These are phyloP conservation scores for Podospora anserina DNA, from an alignment of 495 filamentous ascomycete species.

Conservation along the genomic window DNA sequence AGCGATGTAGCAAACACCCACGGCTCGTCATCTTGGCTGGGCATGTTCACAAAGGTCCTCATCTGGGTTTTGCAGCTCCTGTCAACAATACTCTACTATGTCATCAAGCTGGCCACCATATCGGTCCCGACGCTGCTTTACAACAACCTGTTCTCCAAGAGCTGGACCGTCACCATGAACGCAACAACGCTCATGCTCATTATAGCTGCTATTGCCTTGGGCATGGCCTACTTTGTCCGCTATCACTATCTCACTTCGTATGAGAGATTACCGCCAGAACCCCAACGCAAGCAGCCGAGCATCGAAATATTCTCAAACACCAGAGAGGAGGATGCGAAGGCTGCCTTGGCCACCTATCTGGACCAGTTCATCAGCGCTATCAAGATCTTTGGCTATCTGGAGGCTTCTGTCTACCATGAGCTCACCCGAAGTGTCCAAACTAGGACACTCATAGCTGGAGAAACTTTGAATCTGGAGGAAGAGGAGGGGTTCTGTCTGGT, in stretches of 20 bases:
- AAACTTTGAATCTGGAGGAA: slow-evolving; percentile 91
- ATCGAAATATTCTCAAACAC: slow-evolving; percentile 92
- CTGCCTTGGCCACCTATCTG: slow-evolving; percentile 88
- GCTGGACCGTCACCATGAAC: slow-evolving; percentile 95
- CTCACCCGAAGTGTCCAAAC: slow-evolving; percentile 98
- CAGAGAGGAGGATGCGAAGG: slow-evolving; percentile 84
- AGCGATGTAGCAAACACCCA: slow-evolving; percentile 39
- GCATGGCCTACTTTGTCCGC: slow-evolving; percentile 84
- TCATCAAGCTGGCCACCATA: slow-evolving; percentile 81
- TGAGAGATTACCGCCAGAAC: slow-evolving; percentile 84
- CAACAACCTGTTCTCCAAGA: slow-evolving; percentile 93
- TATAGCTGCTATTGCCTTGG: slow-evolving; percentile 68
- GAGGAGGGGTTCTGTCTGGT: slow-evolving; percentile 98
- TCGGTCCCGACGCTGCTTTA: slow-evolving; percentile 77
- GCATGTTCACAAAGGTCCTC: slow-evolving; percentile 44
- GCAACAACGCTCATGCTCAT: slow-evolving; percentile 87
- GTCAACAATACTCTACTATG: slow-evolving; percentile 75
- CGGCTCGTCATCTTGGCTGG: slow-evolving; percentile 47
- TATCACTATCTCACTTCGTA: slow-evolving; percentile 97
- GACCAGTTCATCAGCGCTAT: slow-evolving; percentile 99
- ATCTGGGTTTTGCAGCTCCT: slow-evolving; percentile 60
- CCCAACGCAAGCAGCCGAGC: slow-evolving; percentile 91
- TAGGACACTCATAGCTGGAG: slow-evolving; percentile 88
- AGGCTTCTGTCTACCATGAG: slow-evolving; percentile 95
- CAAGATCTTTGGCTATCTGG: slow-evolving; percentile 96